Conservation (phyloP, 2,329 filamentous ascomycete species). For the Leptosphaerulina australis region DNA sequence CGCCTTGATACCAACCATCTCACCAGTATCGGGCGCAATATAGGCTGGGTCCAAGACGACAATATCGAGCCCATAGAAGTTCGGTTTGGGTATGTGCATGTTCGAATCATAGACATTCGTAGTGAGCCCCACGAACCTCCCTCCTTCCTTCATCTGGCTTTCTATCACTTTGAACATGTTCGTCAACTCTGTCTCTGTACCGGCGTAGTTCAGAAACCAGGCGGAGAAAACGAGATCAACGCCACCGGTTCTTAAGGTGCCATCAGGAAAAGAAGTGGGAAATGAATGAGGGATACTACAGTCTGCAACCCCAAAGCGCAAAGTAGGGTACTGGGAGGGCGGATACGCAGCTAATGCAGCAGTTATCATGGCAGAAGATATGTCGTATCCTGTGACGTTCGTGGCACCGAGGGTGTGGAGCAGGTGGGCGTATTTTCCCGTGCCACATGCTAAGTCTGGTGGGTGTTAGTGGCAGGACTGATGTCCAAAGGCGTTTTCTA, state of each 20-base stretch:
- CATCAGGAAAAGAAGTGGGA: background rate
- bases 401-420: constrained; percentile 31
- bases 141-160: constrained; percentile 21
- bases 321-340: constrained; percentile 12
- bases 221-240: constrained; percentile 41
- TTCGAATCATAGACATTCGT: constrained; percentile 30
- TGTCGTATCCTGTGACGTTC: constrained; percentile 34
- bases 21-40: constrained; percentile 20
- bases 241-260: too few relatives aligned
- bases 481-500: too few relatives aligned
- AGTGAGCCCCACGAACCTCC: constrained; percentile 34
- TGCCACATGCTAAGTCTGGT: constrained; percentile 41
- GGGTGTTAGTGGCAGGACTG: background rate
- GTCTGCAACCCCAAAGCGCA: constrained; percentile 33
- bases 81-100: constrained; percentile 24
- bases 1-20: constrained; percentile 31
- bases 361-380: constrained; percentile 36
- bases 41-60: constrained; percentile 30
- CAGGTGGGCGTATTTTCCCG: constrained; percentile 35
- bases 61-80: constrained; percentile 36
- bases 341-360: constrained; percentile 30
- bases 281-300: constrained; percentile 25
- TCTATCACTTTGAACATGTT: constrained; percentile 35
- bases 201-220: constrained; percentile 43
- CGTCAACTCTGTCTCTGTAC: constrained; percentile 26